These are phyloP conservation scores for Leccinum rimulosum DNA, from an alignment of 768 basidiomycete genomes.

Conservation along the genomic window DNA sequence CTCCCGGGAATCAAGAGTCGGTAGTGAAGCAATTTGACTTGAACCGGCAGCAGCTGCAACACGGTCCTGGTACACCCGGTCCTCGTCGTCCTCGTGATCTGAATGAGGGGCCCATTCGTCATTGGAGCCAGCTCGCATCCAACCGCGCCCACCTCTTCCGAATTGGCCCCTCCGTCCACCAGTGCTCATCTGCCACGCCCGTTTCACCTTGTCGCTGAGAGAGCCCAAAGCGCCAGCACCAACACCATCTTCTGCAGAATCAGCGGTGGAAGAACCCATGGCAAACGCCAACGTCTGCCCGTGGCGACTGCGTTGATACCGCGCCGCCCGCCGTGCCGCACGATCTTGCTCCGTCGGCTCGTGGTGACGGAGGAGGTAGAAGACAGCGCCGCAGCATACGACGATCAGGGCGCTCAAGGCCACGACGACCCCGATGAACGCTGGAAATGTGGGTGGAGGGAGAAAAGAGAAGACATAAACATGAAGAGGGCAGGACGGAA, in stretches of 20 bases:
- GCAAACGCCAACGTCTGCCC: constrained; percentile 17
- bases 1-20: not conserved
- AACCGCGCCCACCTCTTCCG: constrained; percentile 39
- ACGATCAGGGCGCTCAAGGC: constrained; percentile 53
- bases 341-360: constrained; percentile 42
- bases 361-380: constrained; percentile 54
- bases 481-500: not conserved
- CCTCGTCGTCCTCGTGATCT: constrained; percentile 14
- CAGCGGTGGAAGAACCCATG: constrained; percentile 5
- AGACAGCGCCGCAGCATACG: constrained; percentile 49
- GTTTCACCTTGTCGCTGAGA: constrained; percentile 28
- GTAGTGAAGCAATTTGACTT: constrained; percentile 1
- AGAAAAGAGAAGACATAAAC: not conserved
- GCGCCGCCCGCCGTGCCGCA: constrained; percentile 32
- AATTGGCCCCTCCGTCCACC: constrained; percentile 6
- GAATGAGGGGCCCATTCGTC: constrained; percentile 46
- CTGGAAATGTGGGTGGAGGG: constrained; percentile 19
- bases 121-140: constrained; percentile 48
- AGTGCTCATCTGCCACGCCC: constrained; percentile 10
- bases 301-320: constrained; percentile 25
- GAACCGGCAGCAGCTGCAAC: not conserved
- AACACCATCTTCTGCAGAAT: not conserved
- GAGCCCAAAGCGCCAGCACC: constrained; percentile 6
- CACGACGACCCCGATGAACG: constrained; percentile 62
- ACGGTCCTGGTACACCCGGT: not conserved